A percentile compares a stretch with the other conserved stretches of the same genome.
Conservation (phyloP, 1,139 yeast genomes). For the Geotrichum cucujoidarum region DNA sequence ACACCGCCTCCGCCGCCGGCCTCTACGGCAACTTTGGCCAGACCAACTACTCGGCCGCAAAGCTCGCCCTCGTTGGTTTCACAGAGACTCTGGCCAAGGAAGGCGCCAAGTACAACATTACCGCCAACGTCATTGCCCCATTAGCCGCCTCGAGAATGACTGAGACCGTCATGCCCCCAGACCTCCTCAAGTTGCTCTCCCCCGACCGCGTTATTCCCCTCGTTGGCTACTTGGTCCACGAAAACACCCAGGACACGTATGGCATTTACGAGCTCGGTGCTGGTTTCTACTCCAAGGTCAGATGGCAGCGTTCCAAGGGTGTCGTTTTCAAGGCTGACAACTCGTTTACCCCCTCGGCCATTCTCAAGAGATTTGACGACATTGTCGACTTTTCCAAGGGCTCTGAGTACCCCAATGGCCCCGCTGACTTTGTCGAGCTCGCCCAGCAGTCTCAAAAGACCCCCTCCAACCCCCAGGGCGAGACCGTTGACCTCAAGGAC, state of each 20-base stretch:
- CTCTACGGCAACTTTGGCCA: constrained; percentile 96
- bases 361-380: constrained; percentile 62
- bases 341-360: constrained; percentile 78
- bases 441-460: constrained; percentile 33
- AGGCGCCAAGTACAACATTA: constrained; percentile 79
- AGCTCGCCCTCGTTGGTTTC: constrained; percentile 82
- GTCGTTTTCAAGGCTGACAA: constrained; percentile 75
- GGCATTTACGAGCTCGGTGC: constrained; percentile 91
- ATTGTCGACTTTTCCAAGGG: constrained; percentile 55
- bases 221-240: constrained; percentile 75
- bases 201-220: constrained; percentile 91
- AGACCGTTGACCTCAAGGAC: constrained; percentile 57
- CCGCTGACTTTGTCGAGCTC: constrained; percentile 38
- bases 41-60: constrained; percentile 92
- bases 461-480: constrained; percentile 54
- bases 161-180: constrained; percentile 81
- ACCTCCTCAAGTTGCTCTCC: constrained; percentile 68
- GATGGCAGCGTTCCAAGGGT: constrained; percentile 95
- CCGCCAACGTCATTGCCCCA: constrained; percentile 86
- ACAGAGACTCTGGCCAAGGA: constrained; percentile 94
- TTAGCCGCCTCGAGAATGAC: constrained; percentile 96
- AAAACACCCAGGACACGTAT: constrained; percentile 54
- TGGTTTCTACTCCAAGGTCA: constrained; percentile 83
- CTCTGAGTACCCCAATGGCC: constrained; percentile 60
- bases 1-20: constrained; percentile 96